phyloP scores from a whole-genome alignment of 768 basidiomycete species.

The Amanita molliuscula region DNA sequence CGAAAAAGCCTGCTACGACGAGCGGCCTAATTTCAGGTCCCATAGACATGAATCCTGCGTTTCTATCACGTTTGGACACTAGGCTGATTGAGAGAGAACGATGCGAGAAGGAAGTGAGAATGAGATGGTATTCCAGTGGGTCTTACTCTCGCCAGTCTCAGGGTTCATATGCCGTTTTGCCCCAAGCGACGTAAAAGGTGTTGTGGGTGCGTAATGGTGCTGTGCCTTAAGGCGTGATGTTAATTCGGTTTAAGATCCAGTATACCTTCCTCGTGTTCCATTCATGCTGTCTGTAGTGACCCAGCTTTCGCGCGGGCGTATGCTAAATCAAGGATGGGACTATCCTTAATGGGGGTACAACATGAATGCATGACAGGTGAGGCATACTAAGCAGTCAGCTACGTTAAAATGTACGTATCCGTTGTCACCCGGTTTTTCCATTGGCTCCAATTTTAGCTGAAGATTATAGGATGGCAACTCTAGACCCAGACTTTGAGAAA shows the following conservation, averaged over 20 bases:
- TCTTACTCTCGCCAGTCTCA: not conserved
- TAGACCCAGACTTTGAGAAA: no score
- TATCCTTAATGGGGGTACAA: no score
- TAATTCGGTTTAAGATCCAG: not conserved
- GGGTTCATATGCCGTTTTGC: not conserved
- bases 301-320: not conserved
- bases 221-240: not conserved
- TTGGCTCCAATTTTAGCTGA: no score
- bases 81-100: not conserved
- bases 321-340: not conserved
- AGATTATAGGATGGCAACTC: no score
- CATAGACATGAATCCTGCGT: not conserved
- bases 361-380: no score
- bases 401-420: no score
- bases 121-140: not conserved
- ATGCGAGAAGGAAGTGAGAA: not conserved
- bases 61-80: not conserved
- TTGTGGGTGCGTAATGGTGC: not conserved
- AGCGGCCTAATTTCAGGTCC: not conserved
- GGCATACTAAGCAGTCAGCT: no score
- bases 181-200: not conserved
- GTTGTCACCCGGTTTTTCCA: no score
- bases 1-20: not conserved
- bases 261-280: not conserved
- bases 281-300: not conserved